Evolutionary conservation across 768 basidiomycete genomes (phyloP), one percentile per base, ranked within the genome.

Genomic region (Sistotremastrum suecicum): DNA sequence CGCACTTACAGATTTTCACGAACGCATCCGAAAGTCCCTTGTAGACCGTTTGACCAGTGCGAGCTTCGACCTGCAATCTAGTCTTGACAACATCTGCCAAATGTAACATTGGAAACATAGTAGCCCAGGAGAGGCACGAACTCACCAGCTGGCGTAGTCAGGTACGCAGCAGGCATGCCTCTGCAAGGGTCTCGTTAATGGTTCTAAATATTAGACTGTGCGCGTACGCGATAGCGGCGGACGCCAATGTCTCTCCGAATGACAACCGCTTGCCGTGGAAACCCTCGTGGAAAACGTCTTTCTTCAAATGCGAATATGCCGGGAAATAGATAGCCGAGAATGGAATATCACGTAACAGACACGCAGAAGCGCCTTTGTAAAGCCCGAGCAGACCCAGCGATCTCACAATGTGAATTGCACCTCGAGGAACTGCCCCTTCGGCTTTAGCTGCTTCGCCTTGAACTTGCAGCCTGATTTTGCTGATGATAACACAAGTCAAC

Each of bases 141-240:
- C 68, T 56, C 52, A 86, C 87, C 87, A 54, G 85, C 85, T 37
- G 90, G 89, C 6, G 89, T 92, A 33, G 88, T 88, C 51, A 94
- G 66, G 63, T 91, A 92, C 36, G 91, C 90, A 39, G 92, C 91
- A 46, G 94, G 94, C 91, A 97, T 97, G 51, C 95, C 95, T 53
- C 92, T 94, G 53, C 63, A 59, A 51, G 20, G 29, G 53, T 30
- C 45, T 39, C 49, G 34, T 42, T 34, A 29, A 34, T 20, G 45
- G 12, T 20, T 28, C 41, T 39, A 45, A 48, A 41, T 41, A 34
- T 46, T 43, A 47, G 50, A 45, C 52, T 48, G 47, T 43, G 41
- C 38, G 74, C 83, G 58, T 62, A 90, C 86, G 77, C 87, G 34
- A 84, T 74, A 3, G 75, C 87, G 39, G 90, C 90, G 41, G 88